Conservation (phyloP, 148 eudicot species). For the Amaranthus hypochondriacus region DNA sequence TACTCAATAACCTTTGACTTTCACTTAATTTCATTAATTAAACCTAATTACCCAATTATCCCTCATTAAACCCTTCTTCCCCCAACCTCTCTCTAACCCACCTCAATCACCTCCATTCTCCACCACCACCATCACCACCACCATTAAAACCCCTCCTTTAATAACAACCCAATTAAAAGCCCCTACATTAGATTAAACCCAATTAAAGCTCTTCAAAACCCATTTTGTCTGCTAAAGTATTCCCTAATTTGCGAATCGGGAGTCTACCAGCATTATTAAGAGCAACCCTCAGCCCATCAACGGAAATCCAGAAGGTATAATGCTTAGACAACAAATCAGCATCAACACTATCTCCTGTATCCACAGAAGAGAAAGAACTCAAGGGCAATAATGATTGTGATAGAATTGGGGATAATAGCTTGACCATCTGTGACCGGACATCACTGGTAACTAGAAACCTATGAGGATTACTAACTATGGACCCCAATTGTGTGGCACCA, state of each 20-base stretch:
- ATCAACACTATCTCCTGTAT: conserved; percentile 22
- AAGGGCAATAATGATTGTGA: conserved; percentile 18
- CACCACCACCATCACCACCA: too few species aligned
- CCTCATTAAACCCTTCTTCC: too few species aligned
- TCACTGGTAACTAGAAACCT: conserved; percentile 38
- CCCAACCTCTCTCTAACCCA: too few species aligned
- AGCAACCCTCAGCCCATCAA: conserved; percentile 32
- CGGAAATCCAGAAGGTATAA: conserved; percentile 32
- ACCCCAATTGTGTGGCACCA: conserved; percentile 45
- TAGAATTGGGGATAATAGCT: conserved; percentile 39
- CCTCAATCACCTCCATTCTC: too few species aligned
- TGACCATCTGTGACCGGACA: conserved; percentile 51
- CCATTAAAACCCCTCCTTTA: too few species aligned
- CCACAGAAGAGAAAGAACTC: conserved; percentile 22
- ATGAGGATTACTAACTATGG: conserved; percentile 30
- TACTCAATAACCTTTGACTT: too few species aligned
- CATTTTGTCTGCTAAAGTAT: conserved; percentile 27
- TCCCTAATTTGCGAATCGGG: conserved; percentile 39
- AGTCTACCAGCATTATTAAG: conserved; percentile 24
- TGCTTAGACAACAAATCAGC: conserved; percentile 26
- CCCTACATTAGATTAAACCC: too few species aligned
- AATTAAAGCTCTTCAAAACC: conserved; percentile 24
- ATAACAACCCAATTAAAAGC: too few species aligned
- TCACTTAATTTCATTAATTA: too few species aligned
- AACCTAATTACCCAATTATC: too few species aligned